Evolutionary conservation across 2,329 filamentous ascomycete species (phyloP).

Genomic region (Apiospora aurea): DNA sequence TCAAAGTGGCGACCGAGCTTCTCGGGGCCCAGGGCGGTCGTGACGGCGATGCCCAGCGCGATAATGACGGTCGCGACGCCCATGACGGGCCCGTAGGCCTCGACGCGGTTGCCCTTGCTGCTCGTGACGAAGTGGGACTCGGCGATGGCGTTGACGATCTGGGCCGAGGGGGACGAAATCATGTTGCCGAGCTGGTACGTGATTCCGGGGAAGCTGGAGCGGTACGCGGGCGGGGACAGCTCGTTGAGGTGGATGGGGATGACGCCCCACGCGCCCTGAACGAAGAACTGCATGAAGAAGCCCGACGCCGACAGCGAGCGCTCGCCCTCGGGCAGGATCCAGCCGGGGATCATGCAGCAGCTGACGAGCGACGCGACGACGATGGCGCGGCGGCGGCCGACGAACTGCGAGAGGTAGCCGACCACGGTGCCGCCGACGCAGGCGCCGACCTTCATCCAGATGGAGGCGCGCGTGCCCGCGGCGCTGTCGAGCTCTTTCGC

Average conservation of each 20-base stretch:
- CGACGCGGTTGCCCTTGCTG: slow-evolving; percentile 61
- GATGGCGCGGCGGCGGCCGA: slow-evolving; percentile 76
- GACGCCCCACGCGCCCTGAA: slow-evolving; percentile 71
- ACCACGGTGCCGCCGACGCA: slow-evolving; percentile 76
- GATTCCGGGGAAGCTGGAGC: slow-evolving; percentile 73
- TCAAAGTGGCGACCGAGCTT: slow-evolving; percentile 76
- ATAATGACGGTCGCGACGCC: slow-evolving; percentile 80
- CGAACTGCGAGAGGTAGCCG: slow-evolving; percentile 75
- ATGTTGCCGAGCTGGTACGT: slow-evolving; percentile 80
- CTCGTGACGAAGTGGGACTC: slow-evolving; percentile 66
- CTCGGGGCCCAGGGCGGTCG: slow-evolving; percentile 76
- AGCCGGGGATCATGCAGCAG: slow-evolving; percentile 70
- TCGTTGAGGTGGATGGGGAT: slow-evolving; percentile 79
- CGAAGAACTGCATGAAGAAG: slow-evolving; percentile 75
- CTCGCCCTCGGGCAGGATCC: slow-evolving; percentile 71
- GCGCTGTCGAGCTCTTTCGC: slow-evolving; percentile 73
- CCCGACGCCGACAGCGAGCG: slow-evolving; percentile 66
- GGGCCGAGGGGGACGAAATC: slow-evolving; percentile 73
- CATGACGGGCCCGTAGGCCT: slow-evolving; percentile 80
- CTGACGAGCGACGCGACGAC: slow-evolving; percentile 66
- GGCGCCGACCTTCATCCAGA: slow-evolving; percentile 81
- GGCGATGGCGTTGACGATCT: slow-evolving; percentile 65
- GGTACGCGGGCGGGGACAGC: slow-evolving; percentile 72
- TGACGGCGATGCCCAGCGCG: slow-evolving; percentile 71
- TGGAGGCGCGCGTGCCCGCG: slow-evolving; percentile 75